phyloP scores from a whole-genome alignment of 345 rosid species.

The Psidium guajava region DNA sequence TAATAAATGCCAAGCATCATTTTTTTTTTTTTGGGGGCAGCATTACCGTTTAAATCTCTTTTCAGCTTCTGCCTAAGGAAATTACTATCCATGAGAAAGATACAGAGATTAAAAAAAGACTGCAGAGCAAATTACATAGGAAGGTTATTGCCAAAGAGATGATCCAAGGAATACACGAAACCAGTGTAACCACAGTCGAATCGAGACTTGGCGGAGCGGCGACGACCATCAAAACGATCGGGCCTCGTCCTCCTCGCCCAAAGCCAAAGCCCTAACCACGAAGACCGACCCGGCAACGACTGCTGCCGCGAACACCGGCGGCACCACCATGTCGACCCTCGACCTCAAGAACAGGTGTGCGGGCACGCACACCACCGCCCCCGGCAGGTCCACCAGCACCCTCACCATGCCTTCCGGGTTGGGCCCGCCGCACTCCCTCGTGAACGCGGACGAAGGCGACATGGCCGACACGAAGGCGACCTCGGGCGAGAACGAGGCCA shows the following conservation, averaged over 20 bases:
- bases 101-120: background rate
- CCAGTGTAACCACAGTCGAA: background rate
- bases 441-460: conserved; percentile 37
- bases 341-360: conserved; percentile 44
- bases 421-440: conserved; percentile 22
- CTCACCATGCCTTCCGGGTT: conserved; percentile 27
- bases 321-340: conserved; percentile 50
- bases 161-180: background rate
- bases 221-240: background rate
- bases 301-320: conserved; percentile 78
- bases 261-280: conserved; percentile 52
- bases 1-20: no score
- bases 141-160: background rate
- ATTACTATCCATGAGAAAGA: background rate
- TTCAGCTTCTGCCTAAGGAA: background rate
- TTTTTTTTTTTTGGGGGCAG: no score
- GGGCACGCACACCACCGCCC: conserved; percentile 59
- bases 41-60: no score
- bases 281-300: conserved; percentile 75
- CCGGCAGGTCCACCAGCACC: conserved; percentile 54
- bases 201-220: background rate
- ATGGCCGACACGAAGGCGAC: conserved; percentile 61
- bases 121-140: background rate
- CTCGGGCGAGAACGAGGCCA: conserved; percentile 75
- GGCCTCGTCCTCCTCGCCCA: conserved; percentile 49